Base-by-base conservation (phyloP, 1,139 yeast genomes). In the Saccharomyces hybrid region DNA sequence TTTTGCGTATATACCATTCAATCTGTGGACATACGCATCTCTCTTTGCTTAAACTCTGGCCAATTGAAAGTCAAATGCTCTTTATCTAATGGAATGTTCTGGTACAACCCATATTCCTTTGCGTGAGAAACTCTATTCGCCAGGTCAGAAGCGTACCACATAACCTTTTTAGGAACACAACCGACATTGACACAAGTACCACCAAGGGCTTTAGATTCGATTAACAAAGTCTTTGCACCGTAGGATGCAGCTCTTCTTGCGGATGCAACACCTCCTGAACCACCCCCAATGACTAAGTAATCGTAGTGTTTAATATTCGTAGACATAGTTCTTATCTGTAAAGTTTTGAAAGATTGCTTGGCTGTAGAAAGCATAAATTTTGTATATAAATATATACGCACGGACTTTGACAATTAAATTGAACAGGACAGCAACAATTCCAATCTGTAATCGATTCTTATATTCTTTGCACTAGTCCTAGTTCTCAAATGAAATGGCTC, bases 121-220 rank as follows among this genome's bases (percentile, higher is more conserved):
- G 96, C 93, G 55, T 88, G 86, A 53, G 77, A 75, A 61, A 86
- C 76, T 66, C 82, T 83, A 60, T 82, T 81, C 24, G 97, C 97
- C 71, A 88, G 75, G 64, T 90, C 97, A 34, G 93, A 84, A 21
- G 97, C 97, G 63, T 90, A 84, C 99, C 99, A 93, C 98, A 93
- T 91, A 52, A 95, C 90, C 72, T 93, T 93, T 78, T 93, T 93
- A 50, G 99, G 99, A 42, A 93, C 99, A 78, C 99, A 93, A 16
- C 99, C 99, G 48, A 91, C 99, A 71, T 95, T 95, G 61, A 95
- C 99, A 79, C 99, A 93, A 50, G 99, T 95, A 47, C 99, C 99
- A 55, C 99, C 99, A 72, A 95, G 79, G 57, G 76, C 83, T 56
- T 83, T 81, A 46, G 88, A 82, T 72, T 93, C 99, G 56, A 93